These are phyloP conservation scores for Begonia loranthoides DNA, from an alignment of 306 rosid genomes.

Conservation along the genomic window DNA sequence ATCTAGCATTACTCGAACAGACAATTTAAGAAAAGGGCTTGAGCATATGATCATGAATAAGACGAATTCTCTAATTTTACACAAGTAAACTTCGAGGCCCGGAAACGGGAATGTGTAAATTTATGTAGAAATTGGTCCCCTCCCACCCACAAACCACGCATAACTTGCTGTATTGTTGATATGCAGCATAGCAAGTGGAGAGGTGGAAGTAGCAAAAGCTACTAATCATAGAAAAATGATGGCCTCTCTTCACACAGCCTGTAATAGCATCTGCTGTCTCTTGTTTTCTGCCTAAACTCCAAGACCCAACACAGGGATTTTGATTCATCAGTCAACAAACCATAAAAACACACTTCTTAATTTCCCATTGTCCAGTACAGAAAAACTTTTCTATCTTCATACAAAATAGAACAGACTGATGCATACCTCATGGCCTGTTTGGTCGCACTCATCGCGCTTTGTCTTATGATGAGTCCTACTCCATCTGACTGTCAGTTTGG, in stretches of 20 bases:
- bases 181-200: too few species aligned
- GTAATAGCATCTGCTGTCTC: conserved; percentile 25
- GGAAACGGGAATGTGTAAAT: too few species aligned
- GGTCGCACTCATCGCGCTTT: conserved; percentile 61
- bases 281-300: conserved; percentile 22
- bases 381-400: neutral
- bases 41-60: too few species aligned
- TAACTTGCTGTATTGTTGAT: too few species aligned
- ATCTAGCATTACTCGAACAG: too few species aligned
- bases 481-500: conserved; percentile 28
- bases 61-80: too few species aligned
- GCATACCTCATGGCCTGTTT: conserved; percentile 15
- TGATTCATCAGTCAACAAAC: too few species aligned
- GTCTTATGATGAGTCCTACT: conserved; percentile 39
- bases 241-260: conserved; percentile 34
- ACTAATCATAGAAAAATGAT: conserved; percentile 67
- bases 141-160: conserved; percentile 5
- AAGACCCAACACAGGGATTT: neutral
- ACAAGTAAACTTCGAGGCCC: too few species aligned
- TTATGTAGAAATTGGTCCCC: conserved; percentile 22
- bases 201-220: conserved; percentile 31
- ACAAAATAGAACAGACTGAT: conserved; percentile 1
- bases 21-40: too few species aligned
- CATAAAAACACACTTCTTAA: too few species aligned
- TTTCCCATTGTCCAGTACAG: conserved; percentile 1